Conservation (phyloP, 2,329 filamentous ascomycete genomes). For the Alternaria atra region DNA sequence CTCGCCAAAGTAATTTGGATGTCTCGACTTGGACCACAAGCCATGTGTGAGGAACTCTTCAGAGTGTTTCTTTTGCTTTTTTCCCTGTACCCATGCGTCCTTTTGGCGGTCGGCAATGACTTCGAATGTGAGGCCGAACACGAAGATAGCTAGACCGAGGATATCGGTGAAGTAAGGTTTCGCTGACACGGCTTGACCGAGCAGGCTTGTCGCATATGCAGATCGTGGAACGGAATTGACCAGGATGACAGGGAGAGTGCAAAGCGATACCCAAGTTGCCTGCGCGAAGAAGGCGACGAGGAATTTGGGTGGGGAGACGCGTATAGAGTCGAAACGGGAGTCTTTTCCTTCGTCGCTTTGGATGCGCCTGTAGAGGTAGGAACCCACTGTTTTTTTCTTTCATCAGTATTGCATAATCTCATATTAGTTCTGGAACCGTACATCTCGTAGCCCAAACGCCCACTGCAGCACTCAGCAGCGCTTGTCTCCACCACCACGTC, state of each 20-base stretch:
- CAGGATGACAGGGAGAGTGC: conserved; percentile 70
- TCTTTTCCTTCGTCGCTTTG: conserved; percentile 65
- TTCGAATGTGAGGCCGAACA: conserved; percentile 68
- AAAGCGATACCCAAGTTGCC: conserved; percentile 74
- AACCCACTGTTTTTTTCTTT: conserved; percentile 62
- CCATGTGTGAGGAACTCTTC: conserved; percentile 72
- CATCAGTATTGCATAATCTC: background rate
- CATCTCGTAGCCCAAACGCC: conserved; percentile 69
- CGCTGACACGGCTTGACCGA: conserved; percentile 56
- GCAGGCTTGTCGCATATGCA: conserved; percentile 55
- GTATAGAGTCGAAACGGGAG: conserved; percentile 65
- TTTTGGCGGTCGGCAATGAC: conserved; percentile 71
- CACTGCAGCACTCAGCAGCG: conserved; percentile 63
- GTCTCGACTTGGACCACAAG: conserved; percentile 67
- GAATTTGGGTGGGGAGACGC: conserved; percentile 63
- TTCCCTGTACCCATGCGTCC: conserved; percentile 67
- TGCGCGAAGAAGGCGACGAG: conserved; percentile 66
- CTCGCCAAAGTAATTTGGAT: conserved; percentile 80
- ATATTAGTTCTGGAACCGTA: conserved; percentile 38
- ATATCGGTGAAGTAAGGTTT: conserved; percentile 60
- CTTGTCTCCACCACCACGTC: conserved; percentile 68
- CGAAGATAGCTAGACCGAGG: conserved; percentile 66
- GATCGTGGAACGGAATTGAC: conserved; percentile 68
- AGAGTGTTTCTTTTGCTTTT: conserved; percentile 70
- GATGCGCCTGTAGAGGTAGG: conserved; percentile 71